Evolutionary conservation across 2,329 filamentous ascomycete species (phyloP).

Genomic region (Cladosporium sphaerospermum): DNA sequence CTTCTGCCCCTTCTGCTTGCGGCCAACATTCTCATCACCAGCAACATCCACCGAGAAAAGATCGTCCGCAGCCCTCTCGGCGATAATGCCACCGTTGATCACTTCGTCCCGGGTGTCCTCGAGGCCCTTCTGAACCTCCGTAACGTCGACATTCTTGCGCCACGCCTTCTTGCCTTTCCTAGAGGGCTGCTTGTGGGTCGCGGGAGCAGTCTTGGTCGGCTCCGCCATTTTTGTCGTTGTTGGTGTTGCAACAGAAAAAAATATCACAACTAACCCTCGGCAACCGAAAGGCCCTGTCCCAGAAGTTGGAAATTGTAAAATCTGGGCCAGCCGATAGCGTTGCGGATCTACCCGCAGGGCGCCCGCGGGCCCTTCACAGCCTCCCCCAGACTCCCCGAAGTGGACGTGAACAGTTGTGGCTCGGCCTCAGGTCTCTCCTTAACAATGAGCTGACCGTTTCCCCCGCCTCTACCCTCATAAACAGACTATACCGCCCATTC

Average conservation of each 20-base stretch:
- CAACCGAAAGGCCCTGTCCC: background rate
- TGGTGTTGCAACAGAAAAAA: background rate
- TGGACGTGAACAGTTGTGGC: background rate
- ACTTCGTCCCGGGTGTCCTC: slow-evolving; percentile 82
- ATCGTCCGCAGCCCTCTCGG: slow-evolving; percentile 74
- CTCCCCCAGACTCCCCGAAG: background rate
- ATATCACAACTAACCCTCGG: background rate
- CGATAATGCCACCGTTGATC: slow-evolving; percentile 79
- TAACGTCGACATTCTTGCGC: slow-evolving; percentile 95
- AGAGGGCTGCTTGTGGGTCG: slow-evolving; percentile 80
- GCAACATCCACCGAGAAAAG: slow-evolving; percentile 78
- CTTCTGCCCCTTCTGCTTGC: slow-evolving; percentile 65
- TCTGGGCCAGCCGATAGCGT: background rate
- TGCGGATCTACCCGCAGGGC: slow-evolving; percentile 2
- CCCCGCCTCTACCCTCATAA: background rate
- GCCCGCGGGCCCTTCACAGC: background rate
- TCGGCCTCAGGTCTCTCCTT: background rate
- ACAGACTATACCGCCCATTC: background rate
- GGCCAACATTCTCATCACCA: slow-evolving; percentile 62
- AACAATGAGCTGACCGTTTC: background rate
- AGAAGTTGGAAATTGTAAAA: background rate
- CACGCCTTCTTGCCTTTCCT: slow-evolving; percentile 98
- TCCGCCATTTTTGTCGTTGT: slow-evolving; percentile 32
- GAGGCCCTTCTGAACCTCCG: slow-evolving; percentile 75
- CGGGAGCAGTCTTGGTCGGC: slow-evolving; percentile 55